Conservation (phyloP, 2,329 filamentous ascomycete species). For the Colletotrichum agaves region DNA sequence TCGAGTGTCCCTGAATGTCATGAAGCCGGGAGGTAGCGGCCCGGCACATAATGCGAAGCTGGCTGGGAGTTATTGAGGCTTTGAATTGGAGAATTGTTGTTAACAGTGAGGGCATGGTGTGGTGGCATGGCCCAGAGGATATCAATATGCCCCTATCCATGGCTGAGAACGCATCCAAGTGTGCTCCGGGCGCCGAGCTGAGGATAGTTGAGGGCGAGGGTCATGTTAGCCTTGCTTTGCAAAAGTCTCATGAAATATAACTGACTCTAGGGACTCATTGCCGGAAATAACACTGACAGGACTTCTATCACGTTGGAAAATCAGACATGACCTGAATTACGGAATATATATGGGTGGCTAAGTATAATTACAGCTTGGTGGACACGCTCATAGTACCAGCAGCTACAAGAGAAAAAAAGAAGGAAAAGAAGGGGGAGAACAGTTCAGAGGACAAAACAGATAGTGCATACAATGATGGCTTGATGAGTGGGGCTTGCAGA, state of each 20-base stretch:
- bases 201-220: not conserved
- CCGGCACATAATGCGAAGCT: conserved; percentile 45
- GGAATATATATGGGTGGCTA: too few relatives aligned
- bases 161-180: conserved; percentile 12
- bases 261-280: not conserved
- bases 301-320: not conserved
- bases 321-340: too few relatives aligned
- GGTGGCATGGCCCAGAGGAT: conserved; percentile 49
- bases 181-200: not conserved
- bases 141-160: conserved; percentile 46
- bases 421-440: too few relatives aligned
- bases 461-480: too few relatives aligned
- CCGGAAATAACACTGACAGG: not conserved
- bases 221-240: not conserved
- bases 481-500: too few relatives aligned
- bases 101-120: conserved; percentile 40
- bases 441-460: too few relatives aligned
- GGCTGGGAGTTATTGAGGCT: conserved; percentile 44
- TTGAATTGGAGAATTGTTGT: conserved; percentile 44
- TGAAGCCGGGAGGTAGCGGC: conserved; percentile 43
- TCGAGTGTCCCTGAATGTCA: conserved; percentile 39
- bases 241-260: not conserved
- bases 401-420: too few relatives aligned
- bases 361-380: too few relatives aligned
- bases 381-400: too few relatives aligned